A percentile compares a stretch with the other conserved stretches of the same genome.
phyloP scores from a whole-genome alignment of 208 protist genomes.

The Trypanosoma mega region DNA sequence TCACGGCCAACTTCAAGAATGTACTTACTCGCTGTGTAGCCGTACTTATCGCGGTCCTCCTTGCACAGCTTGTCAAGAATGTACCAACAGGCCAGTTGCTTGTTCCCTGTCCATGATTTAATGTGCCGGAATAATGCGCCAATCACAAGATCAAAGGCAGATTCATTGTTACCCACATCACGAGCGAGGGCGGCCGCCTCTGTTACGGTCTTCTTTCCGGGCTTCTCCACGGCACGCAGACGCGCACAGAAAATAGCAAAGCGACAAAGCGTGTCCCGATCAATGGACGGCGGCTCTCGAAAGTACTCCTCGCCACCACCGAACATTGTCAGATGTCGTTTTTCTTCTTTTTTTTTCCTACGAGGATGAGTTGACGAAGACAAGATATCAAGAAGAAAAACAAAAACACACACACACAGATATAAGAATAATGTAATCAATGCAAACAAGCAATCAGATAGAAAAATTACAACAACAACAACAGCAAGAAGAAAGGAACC shows the following conservation, averaged over 20 bases:
- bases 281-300: slow-evolving; percentile 72
- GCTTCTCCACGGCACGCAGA: slow-evolving; percentile 71
- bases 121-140: slow-evolving; percentile 87
- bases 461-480: too few species aligned
- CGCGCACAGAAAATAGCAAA: slow-evolving; percentile 77
- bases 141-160: slow-evolving; percentile 82
- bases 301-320: slow-evolving; percentile 92
- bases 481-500: background rate
- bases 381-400: slow-evolving; percentile 19
- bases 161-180: slow-evolving; percentile 67
- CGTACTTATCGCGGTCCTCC: slow-evolving; percentile 85
- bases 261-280: slow-evolving; percentile 71
- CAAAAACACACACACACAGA: slow-evolving; percentile 6
- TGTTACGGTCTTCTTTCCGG: slow-evolving; percentile 69
- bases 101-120: slow-evolving; percentile 80
- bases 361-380: background rate
- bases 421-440: too few species aligned
- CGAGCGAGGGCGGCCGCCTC: slow-evolving; percentile 53
- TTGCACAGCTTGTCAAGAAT: slow-evolving; percentile 91
- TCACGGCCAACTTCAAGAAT: slow-evolving; percentile 87
- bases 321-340: slow-evolving; percentile 54
- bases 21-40: slow-evolving; percentile 78
- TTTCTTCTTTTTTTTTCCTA: slow-evolving; percentile 10
- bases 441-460: too few species aligned
- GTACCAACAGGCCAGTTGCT: slow-evolving; percentile 91